A percentile compares a stretch with the other conserved stretches of the same genome.
Conservation (phyloP, 140 eudicot species). For the Senecio squalidus region DNA sequence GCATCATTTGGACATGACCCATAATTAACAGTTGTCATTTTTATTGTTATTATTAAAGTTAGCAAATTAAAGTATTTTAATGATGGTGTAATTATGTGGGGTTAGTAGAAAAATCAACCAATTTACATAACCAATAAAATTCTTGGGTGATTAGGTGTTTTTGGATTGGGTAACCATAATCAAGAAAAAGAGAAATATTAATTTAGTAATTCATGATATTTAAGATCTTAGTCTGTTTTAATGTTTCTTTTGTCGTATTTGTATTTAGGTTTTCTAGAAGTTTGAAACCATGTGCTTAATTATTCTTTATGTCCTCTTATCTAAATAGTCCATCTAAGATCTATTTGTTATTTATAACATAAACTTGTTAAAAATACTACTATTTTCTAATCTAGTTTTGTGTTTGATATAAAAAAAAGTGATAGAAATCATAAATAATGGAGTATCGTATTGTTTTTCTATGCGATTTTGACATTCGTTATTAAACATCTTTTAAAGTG, state of each 20-base stretch:
- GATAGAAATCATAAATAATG: no score
- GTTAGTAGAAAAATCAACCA: slow-evolving; percentile 30
- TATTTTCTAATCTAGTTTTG: no score
- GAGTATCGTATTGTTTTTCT: no score
- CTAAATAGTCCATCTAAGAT: no score
- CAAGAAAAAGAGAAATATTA: background rate
- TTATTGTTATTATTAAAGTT: slow-evolving; percentile 16
- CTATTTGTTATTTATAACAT: no score
- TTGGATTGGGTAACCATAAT: slow-evolving; percentile 23
- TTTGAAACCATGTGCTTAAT: slow-evolving; percentile 16
- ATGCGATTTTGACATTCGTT: no score
- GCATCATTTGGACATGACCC: slow-evolving; percentile 21
- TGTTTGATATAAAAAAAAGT: no score
- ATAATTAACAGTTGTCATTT: slow-evolving; percentile 27
- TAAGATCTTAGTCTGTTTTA: slow-evolving; percentile 4
- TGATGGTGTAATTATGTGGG: slow-evolving; percentile 21
- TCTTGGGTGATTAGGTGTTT: slow-evolving; percentile 19
- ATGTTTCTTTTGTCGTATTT: slow-evolving; percentile 1
- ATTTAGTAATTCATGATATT: background rate
- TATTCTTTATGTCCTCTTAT: slow-evolving; percentile 5
- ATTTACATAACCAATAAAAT: slow-evolving; percentile 16
- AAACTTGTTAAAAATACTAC: no score
- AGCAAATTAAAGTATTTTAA: slow-evolving; percentile 8
- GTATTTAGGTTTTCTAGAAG: background rate
- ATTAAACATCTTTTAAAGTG: no score